phyloP scores from a whole-genome alignment of 352 stramenopile species.

The Phytophthora tentaculata region DNA sequence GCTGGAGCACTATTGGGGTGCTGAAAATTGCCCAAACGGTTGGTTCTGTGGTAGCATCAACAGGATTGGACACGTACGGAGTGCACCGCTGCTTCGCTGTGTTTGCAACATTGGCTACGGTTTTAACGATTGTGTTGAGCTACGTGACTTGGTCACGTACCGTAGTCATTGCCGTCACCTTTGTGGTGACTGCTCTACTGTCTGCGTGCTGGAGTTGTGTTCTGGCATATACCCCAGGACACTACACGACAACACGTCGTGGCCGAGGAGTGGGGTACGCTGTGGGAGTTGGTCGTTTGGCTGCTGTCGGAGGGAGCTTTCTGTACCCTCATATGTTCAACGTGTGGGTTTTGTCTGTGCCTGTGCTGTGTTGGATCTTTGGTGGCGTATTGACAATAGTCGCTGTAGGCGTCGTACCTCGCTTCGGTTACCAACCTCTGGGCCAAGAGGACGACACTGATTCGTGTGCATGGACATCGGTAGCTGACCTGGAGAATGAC shows the following conservation, averaged over 20 bases:
- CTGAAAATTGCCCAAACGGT: slow-evolving; percentile 32
- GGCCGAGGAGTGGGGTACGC: slow-evolving; percentile 37
- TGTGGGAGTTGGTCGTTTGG: slow-evolving; percentile 32
- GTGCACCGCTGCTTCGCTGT: slow-evolving; percentile 21
- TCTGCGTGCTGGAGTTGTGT: slow-evolving; percentile 38
- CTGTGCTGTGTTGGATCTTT: slow-evolving; percentile 31
- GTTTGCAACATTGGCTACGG: slow-evolving; percentile 20
- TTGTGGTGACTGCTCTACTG: slow-evolving; percentile 28
- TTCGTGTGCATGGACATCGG: slow-evolving; percentile 7
- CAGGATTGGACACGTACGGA: slow-evolving; percentile 22
- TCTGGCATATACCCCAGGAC: slow-evolving; percentile 25
- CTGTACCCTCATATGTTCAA: slow-evolving; percentile 46
- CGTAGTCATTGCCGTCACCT: slow-evolving; percentile 18
- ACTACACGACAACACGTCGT: slow-evolving; percentile 18
- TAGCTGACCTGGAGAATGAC: slow-evolving; percentile 16
- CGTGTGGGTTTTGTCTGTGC: slow-evolving; percentile 39
- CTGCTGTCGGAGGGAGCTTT: slow-evolving; percentile 28
- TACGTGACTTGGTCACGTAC: slow-evolving; percentile 32
- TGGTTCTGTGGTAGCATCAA: slow-evolving; percentile 30
- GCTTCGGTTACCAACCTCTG: slow-evolving; percentile 19
- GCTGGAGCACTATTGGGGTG: slow-evolving; percentile 23
- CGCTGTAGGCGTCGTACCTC: slow-evolving; percentile 13
- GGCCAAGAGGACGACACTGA: slow-evolving; percentile 9
- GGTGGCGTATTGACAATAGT: slow-evolving; percentile 22
- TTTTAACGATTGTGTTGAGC: slow-evolving; percentile 23